phyloP scores from a whole-genome alignment of 2,329 filamentous ascomycete genomes.

The Hypoxylon rubiginosum region DNA sequence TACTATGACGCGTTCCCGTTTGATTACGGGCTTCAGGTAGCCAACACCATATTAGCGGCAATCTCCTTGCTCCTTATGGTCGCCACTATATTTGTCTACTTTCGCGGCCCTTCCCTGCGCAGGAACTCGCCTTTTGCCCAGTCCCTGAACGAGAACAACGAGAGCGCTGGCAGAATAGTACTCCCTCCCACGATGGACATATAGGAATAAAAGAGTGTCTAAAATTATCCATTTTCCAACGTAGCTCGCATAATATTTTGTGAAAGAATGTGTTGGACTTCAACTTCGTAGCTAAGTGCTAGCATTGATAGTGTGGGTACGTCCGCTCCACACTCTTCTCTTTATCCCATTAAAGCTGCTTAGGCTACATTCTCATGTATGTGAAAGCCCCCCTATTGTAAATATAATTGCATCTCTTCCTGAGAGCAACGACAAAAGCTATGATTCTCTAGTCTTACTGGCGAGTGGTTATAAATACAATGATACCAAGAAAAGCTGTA shows the following conservation, averaged over 20 bases:
- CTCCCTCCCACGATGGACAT: neutral
- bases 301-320: no score
- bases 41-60: constrained; percentile 66
- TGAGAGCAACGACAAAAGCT: neutral
- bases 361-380: no score
- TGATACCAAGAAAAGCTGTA: neutral
- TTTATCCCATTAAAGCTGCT: no score
- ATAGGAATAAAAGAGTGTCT: no score
- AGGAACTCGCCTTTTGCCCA: constrained; percentile 68
- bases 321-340: no score
- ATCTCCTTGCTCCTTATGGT: constrained; percentile 64
- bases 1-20: constrained; percentile 62
- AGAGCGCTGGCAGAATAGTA: neutral
- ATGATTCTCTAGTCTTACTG: neutral
- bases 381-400: neutral
- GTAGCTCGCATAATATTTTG: no score
- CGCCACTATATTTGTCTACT: constrained; percentile 69
- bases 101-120: constrained; percentile 66
- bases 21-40: constrained; percentile 62
- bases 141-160: constrained; percentile 37
- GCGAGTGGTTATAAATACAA: neutral
- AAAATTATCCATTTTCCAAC: no score
- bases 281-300: no score
- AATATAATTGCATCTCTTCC: neutral
- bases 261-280: no score